A percentile compares a stretch with the other conserved stretches of the same genome.
phyloP scores from a whole-genome alignment of 192 early-diverging fungal genomes.

The Cladochytrium replicatum region DNA sequence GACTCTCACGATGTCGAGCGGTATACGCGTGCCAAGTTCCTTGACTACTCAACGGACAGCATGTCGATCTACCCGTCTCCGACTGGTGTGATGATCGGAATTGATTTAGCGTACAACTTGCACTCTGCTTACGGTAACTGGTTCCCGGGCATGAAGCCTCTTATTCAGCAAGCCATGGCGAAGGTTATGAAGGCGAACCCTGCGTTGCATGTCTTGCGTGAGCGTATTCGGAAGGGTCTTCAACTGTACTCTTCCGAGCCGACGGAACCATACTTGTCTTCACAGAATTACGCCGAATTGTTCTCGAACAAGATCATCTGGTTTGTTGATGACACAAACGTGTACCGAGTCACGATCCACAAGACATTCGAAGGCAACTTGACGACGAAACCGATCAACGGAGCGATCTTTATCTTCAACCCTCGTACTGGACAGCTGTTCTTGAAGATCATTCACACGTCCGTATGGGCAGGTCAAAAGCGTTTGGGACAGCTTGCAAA shows the following conservation, averaged over 20 bases:
- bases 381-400: constrained; percentile 99
- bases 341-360: constrained; percentile 98
- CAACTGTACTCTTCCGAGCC: constrained; percentile 98
- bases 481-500: constrained; percentile 98
- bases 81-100: constrained; percentile 90
- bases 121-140: constrained; percentile 91
- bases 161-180: constrained; percentile 94
- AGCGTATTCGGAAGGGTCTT: constrained; percentile 96
- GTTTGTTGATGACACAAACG: constrained; percentile 99
- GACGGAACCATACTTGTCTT: constrained; percentile 94
- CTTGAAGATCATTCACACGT: constrained; percentile 99
- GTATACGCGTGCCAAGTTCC: constrained; percentile 94
- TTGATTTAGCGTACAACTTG: constrained; percentile 96
- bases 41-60: constrained; percentile 93
- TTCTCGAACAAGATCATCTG: constrained; percentile 98
- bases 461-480: constrained; percentile 98
- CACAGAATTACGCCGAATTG: constrained; percentile 90
- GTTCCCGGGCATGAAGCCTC: constrained; percentile 97
- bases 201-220: constrained; percentile 91
- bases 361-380: constrained; percentile 99
- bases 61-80: constrained; percentile 99
- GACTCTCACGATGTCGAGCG: constrained; percentile 99
- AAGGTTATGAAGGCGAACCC: constrained; percentile 99
- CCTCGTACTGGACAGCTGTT: constrained; percentile 97
- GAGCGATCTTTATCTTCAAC: constrained; percentile 98